These are phyloP conservation scores for Picea abies DNA, from an alignment of 83 land plant genomes.

Conservation along the genomic window DNA sequence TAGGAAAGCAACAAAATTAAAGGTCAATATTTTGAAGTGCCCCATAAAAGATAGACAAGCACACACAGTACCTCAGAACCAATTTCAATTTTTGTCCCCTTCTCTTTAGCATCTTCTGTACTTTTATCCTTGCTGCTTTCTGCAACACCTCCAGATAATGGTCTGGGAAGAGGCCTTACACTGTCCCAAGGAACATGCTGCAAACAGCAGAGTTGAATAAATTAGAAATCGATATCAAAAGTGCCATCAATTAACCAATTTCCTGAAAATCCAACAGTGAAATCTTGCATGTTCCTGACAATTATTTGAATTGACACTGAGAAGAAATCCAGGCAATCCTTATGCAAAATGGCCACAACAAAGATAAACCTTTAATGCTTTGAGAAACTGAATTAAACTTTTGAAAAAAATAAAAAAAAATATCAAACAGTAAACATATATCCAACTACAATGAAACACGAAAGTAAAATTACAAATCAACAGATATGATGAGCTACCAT, in stretches of 20 bases:
- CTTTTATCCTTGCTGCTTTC: constrained; percentile 8
- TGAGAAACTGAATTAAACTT: neutral
- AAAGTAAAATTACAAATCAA: no score
- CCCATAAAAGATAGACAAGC: no score
- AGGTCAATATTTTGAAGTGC: neutral
- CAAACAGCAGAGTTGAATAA: neutral
- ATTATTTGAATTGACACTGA: neutral
- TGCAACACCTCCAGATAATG: constrained; percentile 5
- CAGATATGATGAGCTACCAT: no score
- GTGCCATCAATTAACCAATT: neutral
- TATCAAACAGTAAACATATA: no score
- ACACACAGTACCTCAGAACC: constrained; percentile 1
- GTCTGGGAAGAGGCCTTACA: constrained; percentile 14
- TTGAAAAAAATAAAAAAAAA: no score
- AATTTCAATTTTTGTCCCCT: neutral
- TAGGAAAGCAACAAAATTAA: neutral
- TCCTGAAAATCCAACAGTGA: neutral
- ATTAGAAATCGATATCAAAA: neutral
- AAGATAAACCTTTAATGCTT: neutral
- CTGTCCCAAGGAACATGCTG: constrained; percentile 15
- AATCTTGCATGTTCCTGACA: neutral
- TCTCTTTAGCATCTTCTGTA: constrained; percentile 7
- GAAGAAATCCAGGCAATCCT: neutral
- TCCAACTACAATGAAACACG: no score
- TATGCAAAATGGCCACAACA: neutral